Conservation (phyloP, 306 rosid species). For the Bauhinia variegata region DNA sequence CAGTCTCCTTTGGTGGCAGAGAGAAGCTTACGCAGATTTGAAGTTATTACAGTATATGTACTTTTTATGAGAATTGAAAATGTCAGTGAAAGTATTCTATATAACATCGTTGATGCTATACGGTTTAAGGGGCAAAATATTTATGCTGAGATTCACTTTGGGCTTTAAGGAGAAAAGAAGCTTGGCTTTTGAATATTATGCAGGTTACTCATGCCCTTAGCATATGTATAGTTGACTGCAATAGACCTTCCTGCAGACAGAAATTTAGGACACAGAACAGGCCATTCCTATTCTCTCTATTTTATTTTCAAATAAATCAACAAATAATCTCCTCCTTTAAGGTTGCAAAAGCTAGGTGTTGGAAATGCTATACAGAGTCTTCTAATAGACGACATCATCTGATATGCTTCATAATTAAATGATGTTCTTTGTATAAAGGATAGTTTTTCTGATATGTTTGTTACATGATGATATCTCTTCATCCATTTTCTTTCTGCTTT, state of each 20-base stretch:
- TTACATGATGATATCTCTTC: conserved; percentile 7
- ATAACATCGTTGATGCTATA: conserved; percentile 12
- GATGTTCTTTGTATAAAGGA: background rate
- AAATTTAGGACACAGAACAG: conserved; percentile 11
- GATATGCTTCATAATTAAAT: conserved; percentile 4
- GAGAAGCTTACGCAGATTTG: conserved; percentile 12
- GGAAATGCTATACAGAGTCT: background rate
- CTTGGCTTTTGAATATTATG: background rate
- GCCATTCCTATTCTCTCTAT: background rate
- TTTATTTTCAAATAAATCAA: background rate
- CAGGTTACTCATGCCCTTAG: conserved; percentile 16
- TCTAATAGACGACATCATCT: background rate
- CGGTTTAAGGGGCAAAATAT: background rate
- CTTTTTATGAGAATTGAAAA: background rate
- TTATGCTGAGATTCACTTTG: background rate
- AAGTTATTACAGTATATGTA: background rate
- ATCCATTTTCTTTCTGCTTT: background rate
- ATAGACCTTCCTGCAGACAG: background rate
- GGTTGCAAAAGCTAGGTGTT: conserved; percentile 20
- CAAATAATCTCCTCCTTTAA: conserved; percentile 14
- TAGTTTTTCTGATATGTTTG: background rate
- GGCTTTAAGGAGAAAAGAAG: conserved; percentile 3
- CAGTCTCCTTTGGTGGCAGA: conserved; percentile 22
- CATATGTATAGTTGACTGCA: conserved; percentile 28
- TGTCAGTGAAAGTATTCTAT: conserved; percentile 27